Base-by-base conservation (phyloP, 352 stramenopile genomes). In the Pythium coloratum region DNA sequence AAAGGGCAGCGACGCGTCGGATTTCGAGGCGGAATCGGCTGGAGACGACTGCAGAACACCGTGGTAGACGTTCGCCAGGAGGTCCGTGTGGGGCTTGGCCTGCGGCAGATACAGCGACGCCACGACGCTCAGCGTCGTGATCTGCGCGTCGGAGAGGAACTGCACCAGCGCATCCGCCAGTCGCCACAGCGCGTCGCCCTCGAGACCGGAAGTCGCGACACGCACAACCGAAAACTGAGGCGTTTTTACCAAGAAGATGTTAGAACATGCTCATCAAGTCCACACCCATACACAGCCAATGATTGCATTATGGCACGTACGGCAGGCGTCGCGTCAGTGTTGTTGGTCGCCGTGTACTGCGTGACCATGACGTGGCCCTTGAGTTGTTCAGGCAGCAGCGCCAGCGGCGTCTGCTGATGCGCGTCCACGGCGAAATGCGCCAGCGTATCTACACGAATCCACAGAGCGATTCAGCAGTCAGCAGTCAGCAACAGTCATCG, bases 21-120 rank as follows among this genome's bases (percentile, higher is more conserved):
- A 55, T 49, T 30, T 14, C 20, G 51, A 14, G 62, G 13, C 13
- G n/a, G n/a, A 16, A 70, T 32, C 1, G 64, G 30, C 20, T 55
- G 75, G 76, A 7, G 86, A 53, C 14, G 63, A 46, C 20, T 24
- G 49, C 24, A 55, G 49, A 36, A 55, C 26, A 9, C 69, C 68
- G 38, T 80, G 66, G 62, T 87, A 90, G 10, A 89, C 80, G 36
- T 75, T 82, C 0, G 58, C 46, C n/a, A 76, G 55, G 53, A 53
- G 24, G n/a, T 38, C 54, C n/a, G 55, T 49, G 47, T 60, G 38
- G 6, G 78, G 68, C 54, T 88, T 83, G 58, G 81, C 83, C 66
- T 88, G 78, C 26, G 83, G 80, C 42, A 91, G 64, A 60, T 91
- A 80, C 56, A 90, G 62, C 26, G 83, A 71, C 40, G 74, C 80